Conservation (phyloP, 2,329 filamentous ascomycete genomes). For the Malbranchea cinnamomea region DNA sequence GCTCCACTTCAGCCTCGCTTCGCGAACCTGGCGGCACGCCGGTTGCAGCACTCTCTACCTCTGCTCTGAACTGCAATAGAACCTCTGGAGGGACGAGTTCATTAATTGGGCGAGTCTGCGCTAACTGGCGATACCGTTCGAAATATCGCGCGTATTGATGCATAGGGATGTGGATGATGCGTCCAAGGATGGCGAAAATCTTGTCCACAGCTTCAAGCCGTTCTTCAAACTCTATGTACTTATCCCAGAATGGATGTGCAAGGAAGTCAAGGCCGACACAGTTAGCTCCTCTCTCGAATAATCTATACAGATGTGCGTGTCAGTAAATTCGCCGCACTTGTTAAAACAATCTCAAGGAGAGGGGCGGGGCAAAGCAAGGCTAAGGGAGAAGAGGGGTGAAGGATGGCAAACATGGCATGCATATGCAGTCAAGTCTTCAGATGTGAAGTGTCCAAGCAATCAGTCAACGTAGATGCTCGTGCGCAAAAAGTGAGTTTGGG, state of each 20-base stretch:
- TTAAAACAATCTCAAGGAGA: slow-evolving; percentile 7
- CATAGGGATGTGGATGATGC: slow-evolving; percentile 79
- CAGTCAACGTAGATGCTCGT: slow-evolving; percentile 24
- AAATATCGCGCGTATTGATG: slow-evolving; percentile 94
- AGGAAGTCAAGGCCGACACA: slow-evolving; percentile 86
- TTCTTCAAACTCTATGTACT: slow-evolving; percentile 95
- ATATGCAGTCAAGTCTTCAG: slow-evolving; percentile 21
- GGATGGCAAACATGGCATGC: slow-evolving; percentile 34
- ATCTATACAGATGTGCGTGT: slow-evolving; percentile 39
- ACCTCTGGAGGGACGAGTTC: slow-evolving; percentile 58
- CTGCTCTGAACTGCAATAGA: slow-evolving; percentile 52
- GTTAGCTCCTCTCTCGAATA: slow-evolving; percentile 79
- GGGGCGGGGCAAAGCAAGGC: slow-evolving; percentile 16
- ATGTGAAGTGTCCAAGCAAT: slow-evolving; percentile 24
- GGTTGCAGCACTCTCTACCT: slow-evolving; percentile 45
- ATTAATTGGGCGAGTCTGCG: slow-evolving; percentile 53
- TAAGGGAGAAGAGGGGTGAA: slow-evolving; percentile 18
- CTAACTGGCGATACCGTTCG: slow-evolving; percentile 69
- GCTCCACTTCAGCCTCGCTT: slow-evolving; percentile 65
- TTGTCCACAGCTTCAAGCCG: slow-evolving; percentile 69
- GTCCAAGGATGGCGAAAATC: slow-evolving; percentile 69
- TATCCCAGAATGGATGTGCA: slow-evolving; percentile 95
- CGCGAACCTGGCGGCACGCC: slow-evolving; percentile 32
- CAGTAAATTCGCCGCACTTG: no score
- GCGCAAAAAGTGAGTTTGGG: slow-evolving; percentile 20